These are phyloP conservation scores for Starmerella asiatica DNA, from an alignment of 805 yeast species.

Conservation along the genomic window DNA sequence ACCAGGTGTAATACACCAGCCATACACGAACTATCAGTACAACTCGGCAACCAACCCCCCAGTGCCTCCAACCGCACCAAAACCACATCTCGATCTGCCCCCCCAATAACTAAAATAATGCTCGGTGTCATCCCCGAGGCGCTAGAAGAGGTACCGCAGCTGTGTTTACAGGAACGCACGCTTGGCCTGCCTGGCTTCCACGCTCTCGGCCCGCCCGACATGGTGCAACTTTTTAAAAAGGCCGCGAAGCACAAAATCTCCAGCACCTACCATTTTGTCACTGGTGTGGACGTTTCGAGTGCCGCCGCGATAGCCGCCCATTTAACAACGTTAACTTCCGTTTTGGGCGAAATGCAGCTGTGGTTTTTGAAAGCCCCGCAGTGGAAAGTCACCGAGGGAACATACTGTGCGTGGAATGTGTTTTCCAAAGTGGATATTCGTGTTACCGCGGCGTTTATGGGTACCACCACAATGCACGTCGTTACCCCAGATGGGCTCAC, in stretches of 20 bases:
- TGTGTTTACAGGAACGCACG: slow-evolving; percentile 41
- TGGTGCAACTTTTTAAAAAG: slow-evolving; percentile 37
- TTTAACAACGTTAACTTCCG: slow-evolving; percentile 35
- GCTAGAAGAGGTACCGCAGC: slow-evolving; percentile 38
- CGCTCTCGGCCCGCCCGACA: slow-evolving; percentile 66
- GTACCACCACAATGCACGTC: slow-evolving; percentile 30
- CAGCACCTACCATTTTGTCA: slow-evolving; percentile 42
- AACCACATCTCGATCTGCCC: no score
- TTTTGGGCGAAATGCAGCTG: slow-evolving; percentile 41
- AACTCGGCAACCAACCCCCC: no score
- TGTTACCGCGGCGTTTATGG: slow-evolving; percentile 46
- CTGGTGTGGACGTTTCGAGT: slow-evolving; percentile 42
- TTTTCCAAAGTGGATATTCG: slow-evolving; percentile 64
- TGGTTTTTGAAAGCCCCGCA: slow-evolving; percentile 55
- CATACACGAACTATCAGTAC: no score
- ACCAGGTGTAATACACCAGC: no score
- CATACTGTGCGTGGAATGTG: slow-evolving; percentile 49
- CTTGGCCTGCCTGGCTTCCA: slow-evolving; percentile 31
- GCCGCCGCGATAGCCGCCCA: slow-evolving; percentile 45
- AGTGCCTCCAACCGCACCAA: background rate
- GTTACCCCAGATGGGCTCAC: slow-evolving; percentile 19
- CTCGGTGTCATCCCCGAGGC: slow-evolving; percentile 17
- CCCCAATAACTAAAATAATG: slow-evolving; percentile 8
- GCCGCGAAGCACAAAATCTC: slow-evolving; percentile 33
- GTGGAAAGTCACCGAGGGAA: slow-evolving; percentile 33